Conservation (phyloP, 495 filamentous ascomycete genomes). For the Evansstolkia leycettana region DNA sequence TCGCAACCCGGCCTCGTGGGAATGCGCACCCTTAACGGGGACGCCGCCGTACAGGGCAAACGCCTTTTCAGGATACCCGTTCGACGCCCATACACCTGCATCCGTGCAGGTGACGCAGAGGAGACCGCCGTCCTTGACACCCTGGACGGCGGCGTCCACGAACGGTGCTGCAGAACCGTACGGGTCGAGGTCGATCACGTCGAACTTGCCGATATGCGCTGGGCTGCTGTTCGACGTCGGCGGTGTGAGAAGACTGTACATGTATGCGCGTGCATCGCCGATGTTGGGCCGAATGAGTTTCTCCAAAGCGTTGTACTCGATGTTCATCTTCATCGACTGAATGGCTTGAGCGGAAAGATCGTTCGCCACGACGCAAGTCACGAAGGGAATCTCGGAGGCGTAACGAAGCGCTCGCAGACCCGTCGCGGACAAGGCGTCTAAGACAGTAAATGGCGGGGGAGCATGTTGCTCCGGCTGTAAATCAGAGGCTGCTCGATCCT, state of each 20-base stretch:
- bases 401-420: conserved; percentile 88
- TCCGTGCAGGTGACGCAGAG: conserved; percentile 96
- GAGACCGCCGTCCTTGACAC: conserved; percentile 72
- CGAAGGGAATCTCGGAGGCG: conserved; percentile 74
- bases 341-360: conserved; percentile 71
- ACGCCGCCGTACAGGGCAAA: conserved; percentile 84
- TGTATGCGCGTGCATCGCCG: conserved; percentile 76
- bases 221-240: conserved; percentile 2
- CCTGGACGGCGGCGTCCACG: conserved; percentile 78
- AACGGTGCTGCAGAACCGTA: conserved; percentile 90
- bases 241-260: conserved; percentile 51
- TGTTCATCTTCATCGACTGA: conserved; percentile 68
- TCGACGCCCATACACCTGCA: conserved; percentile 84
- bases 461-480: conserved; percentile 4
- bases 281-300: conserved; percentile 58
- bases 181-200: conserved; percentile 94
- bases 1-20: conserved; percentile 81
- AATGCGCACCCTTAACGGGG: conserved; percentile 69
- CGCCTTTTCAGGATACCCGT: conserved; percentile 84
- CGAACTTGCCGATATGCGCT: conserved; percentile 38
- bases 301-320: conserved; percentile 63
- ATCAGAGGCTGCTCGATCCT: not conserved
- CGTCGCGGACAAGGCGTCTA: conserved; percentile 91
- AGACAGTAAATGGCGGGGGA: conserved; percentile 51
- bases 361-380: conserved; percentile 76